Conservation (phyloP, 2,329 filamentous ascomycete species). For the Pseudogymnoascus verrucosus region DNA sequence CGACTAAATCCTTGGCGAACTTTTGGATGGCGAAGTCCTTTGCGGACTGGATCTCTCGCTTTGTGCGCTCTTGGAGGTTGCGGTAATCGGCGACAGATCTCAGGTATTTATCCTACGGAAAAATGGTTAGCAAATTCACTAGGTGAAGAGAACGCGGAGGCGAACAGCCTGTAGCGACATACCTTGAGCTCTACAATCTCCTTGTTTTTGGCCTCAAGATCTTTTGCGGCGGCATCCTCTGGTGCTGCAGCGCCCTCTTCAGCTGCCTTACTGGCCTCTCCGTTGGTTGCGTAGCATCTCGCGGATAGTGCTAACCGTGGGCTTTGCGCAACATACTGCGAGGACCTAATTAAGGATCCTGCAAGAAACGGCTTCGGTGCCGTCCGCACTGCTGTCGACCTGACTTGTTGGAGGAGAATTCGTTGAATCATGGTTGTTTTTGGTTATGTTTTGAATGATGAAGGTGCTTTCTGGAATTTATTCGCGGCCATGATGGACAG, state of each 20-base stretch:
- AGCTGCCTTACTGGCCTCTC: slow-evolving; percentile 36
- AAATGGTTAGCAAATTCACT: slow-evolving; percentile 1
- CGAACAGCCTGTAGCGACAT: slow-evolving; percentile 21
- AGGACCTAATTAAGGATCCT: slow-evolving; percentile 32
- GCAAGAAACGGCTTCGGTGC: slow-evolving; percentile 19
- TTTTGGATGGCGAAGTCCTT: slow-evolving; percentile 89
- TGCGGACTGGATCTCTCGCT: slow-evolving; percentile 79
- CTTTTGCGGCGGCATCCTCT: slow-evolving; percentile 48
- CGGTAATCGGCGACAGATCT: slow-evolving; percentile 94
- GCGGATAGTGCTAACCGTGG: slow-evolving; percentile 16
- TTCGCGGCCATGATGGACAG: not conserved
- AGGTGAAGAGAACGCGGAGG: not conserved
- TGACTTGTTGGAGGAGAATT: slow-evolving; percentile 40
- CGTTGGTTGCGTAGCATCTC: slow-evolving; percentile 32
- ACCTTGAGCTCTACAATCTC: slow-evolving; percentile 83
- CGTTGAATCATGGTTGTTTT: slow-evolving; percentile 40
- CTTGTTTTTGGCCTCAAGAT: slow-evolving; percentile 64
- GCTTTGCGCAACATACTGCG: slow-evolving; percentile 24
- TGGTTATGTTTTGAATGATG: slow-evolving; percentile 3
- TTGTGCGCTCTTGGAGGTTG: slow-evolving; percentile 91
- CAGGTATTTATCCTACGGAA: slow-evolving; percentile 76
- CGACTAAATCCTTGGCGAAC: slow-evolving; percentile 90
- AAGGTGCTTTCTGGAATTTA: not conserved
- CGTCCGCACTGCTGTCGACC: slow-evolving; percentile 29
- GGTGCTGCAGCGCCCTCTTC: slow-evolving; percentile 32